Conservation (phyloP, 495 filamentous ascomycete species). For the Penicillium roqueforti region DNA sequence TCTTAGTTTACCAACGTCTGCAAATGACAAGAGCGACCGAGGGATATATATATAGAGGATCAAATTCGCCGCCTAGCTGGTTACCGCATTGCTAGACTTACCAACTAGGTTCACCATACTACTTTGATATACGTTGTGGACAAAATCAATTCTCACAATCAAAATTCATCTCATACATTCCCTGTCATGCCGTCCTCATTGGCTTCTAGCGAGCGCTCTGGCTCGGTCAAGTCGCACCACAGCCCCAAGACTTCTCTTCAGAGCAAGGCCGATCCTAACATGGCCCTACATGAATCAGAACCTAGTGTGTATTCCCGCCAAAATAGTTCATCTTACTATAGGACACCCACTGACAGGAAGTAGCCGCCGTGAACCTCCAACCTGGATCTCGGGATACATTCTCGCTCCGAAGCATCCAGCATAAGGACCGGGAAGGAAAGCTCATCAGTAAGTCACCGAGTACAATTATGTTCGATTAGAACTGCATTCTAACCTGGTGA, state of each 20-base stretch:
- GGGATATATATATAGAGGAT: slow-evolving; percentile 9
- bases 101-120: background rate
- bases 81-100: background rate
- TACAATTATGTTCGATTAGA: slow-evolving; percentile 28
- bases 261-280: slow-evolving; percentile 80
- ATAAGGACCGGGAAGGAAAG: slow-evolving; percentile 77
- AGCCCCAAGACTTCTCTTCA: slow-evolving; percentile 56
- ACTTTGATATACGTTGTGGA: background rate
- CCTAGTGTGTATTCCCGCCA: slow-evolving; percentile 60
- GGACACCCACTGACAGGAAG: slow-evolving; percentile 5
- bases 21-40: background rate
- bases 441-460: slow-evolving; percentile 60
- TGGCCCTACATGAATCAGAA: slow-evolving; percentile 79
- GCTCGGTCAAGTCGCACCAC: slow-evolving; percentile 26
- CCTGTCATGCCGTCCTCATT: slow-evolving; percentile 24
- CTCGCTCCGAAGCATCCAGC: slow-evolving; percentile 66
- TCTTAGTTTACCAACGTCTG: slow-evolving; percentile 13
- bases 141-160: background rate
- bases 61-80: background rate
- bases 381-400: slow-evolving; percentile 38
- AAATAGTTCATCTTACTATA: background rate
- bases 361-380: slow-evolving; percentile 20
- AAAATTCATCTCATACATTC: background rate
- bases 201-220: slow-evolving; percentile 27
- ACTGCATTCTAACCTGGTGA: slow-evolving; percentile 1